Percentiles rank a stretch among this genome's conserved stretches.
phyloP scores from a whole-genome alignment of 2,329 filamentous ascomycete species.

The Cladosporium oxysporum region DNA sequence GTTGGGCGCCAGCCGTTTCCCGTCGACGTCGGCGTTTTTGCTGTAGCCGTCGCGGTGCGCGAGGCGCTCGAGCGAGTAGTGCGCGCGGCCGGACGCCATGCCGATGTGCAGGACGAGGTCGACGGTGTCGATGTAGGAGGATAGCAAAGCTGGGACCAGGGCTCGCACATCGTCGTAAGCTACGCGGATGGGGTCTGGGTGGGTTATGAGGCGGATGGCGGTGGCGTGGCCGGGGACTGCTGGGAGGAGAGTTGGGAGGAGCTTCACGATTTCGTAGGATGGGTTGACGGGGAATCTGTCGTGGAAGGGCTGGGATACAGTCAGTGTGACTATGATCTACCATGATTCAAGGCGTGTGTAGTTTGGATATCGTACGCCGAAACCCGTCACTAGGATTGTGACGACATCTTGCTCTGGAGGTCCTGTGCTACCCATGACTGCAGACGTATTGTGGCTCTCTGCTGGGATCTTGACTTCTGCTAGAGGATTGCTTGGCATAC shows the following conservation, averaged over 20 bases:
- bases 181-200: slow-evolving; percentile 69
- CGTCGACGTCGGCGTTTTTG: slow-evolving; percentile 68
- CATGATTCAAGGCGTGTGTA: neutral
- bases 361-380: slow-evolving; percentile 26
- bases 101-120: slow-evolving; percentile 78
- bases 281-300: slow-evolving; percentile 70
- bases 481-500: neutral
- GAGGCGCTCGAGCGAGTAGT: slow-evolving; percentile 70
- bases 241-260: slow-evolving; percentile 66
- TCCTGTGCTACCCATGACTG: slow-evolving; percentile 15
- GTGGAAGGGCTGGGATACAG: slow-evolving; percentile 67
- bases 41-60: slow-evolving; percentile 72
- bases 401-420: slow-evolving; percentile 41
- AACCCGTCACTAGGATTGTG: slow-evolving; percentile 46
- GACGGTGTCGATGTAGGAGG: slow-evolving; percentile 47
- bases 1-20: slow-evolving; percentile 35
- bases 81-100: slow-evolving; percentile 66
- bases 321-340: neutral
- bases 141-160: slow-evolving; percentile 65
- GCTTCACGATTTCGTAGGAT: slow-evolving; percentile 73
- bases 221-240: slow-evolving; percentile 30
- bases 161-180: slow-evolving; percentile 67
- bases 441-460: neutral
- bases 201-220: slow-evolving; percentile 63
- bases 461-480: neutral